Conservation (phyloP, 2,329 filamentous ascomycete species). For the Ophiostoma novo-ulmi region DNA sequence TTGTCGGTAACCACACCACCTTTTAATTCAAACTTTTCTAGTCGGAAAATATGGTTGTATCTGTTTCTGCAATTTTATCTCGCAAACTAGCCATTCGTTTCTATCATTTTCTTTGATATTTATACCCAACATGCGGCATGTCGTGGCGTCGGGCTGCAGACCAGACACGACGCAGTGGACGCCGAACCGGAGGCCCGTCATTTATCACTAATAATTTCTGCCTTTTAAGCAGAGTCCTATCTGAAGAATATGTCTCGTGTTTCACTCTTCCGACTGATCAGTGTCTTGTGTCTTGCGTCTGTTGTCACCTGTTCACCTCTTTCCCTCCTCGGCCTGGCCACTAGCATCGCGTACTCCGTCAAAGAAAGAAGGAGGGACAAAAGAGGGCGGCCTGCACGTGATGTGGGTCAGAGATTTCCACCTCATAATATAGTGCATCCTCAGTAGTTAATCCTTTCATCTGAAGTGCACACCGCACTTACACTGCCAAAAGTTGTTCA, state of each 20-base stretch:
- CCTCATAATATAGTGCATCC: background rate
- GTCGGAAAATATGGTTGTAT: background rate
- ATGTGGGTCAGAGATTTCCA: background rate
- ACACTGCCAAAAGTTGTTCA: background rate
- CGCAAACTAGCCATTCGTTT: background rate
- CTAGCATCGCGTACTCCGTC: conserved; percentile 7
- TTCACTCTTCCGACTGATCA: background rate
- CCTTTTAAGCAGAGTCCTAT: background rate
- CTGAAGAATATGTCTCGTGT: background rate
- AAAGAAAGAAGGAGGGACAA: conserved; percentile 3
- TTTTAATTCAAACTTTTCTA: background rate
- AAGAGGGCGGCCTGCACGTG: background rate
- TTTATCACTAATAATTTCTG: background rate
- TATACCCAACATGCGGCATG: conserved; percentile 6
- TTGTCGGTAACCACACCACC: background rate
- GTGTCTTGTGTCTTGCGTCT: background rate
- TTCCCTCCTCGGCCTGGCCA: background rate
- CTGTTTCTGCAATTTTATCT: background rate
- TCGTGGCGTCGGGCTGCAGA: conserved; percentile 3
- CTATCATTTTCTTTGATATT: background rate
- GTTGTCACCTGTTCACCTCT: background rate
- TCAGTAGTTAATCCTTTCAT: background rate
- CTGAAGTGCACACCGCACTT: background rate
- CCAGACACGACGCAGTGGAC: background rate
- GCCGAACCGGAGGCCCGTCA: conserved; percentile 11